These are phyloP conservation scores for Thecaphora thlaspeos DNA, from an alignment of 1,284 basidiomycete genomes.

Conservation along the genomic window DNA sequence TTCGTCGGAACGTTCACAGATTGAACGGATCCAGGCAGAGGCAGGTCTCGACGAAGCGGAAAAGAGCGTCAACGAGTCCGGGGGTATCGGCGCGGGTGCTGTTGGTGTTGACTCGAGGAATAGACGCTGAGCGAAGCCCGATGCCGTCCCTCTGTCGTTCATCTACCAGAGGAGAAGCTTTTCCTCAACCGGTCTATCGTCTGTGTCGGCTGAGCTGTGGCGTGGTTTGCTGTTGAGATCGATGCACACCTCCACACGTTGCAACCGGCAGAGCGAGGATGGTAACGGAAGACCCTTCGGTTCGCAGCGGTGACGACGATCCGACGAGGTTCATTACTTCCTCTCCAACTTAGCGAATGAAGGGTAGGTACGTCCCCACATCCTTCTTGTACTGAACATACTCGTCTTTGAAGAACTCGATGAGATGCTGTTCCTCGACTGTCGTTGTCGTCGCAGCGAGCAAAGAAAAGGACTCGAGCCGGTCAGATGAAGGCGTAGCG, in stretches of 20 bases:
- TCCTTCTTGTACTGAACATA: slow-evolving; percentile 70
- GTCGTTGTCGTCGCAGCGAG: too few relatives aligned
- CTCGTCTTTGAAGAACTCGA: slow-evolving; percentile 77
- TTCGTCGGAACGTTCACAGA: slow-evolving; percentile 53
- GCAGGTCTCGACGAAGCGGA: slow-evolving; percentile 85
- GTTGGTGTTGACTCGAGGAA: slow-evolving; percentile 37
- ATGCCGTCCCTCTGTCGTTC: neutral
- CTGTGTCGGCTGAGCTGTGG: too few relatives aligned
- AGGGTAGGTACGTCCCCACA: slow-evolving; percentile 71
- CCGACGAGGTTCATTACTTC: too few relatives aligned
- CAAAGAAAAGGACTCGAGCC: too few relatives aligned
- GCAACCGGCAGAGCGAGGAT: neutral
- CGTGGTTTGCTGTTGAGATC: too few relatives aligned
- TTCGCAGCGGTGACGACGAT: too few relatives aligned
- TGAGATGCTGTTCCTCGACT: slow-evolving; percentile 74
- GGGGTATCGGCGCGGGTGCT: slow-evolving; percentile 28
- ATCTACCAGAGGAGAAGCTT: too few relatives aligned
- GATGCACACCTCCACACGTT: too few relatives aligned
- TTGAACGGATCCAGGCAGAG: slow-evolving; percentile 78
- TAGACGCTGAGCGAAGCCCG: slow-evolving; percentile 11
- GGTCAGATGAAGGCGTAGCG: too few relatives aligned
- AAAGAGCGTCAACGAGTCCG: slow-evolving; percentile 53
- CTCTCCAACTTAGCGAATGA: slow-evolving; percentile 42
- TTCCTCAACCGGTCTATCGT: too few relatives aligned
- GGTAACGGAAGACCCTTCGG: neutral